Percentiles rank a stretch among this genome's conserved stretches.
Conservation (phyloP, 2,329 filamentous ascomycete genomes). For the Rosellinia necatrix region DNA sequence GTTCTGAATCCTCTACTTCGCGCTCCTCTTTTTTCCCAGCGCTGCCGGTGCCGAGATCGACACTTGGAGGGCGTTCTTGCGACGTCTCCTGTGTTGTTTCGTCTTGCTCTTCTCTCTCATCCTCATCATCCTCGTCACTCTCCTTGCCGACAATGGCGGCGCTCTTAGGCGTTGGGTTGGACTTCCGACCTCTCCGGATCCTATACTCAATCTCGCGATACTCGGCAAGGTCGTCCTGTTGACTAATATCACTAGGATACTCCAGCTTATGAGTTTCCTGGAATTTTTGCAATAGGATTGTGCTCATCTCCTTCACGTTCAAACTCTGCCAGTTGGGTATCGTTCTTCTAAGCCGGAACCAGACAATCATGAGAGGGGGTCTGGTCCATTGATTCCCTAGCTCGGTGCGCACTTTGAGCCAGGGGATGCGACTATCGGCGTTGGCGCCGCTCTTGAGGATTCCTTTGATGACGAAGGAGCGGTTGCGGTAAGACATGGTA, state of each 20-base stretch:
- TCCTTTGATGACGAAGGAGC: slow-evolving; percentile 34
- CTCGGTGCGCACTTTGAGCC: slow-evolving; percentile 34
- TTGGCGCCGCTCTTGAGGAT: slow-evolving; percentile 31
- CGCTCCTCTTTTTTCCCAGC: slow-evolving; percentile 8
- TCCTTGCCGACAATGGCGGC: slow-evolving; percentile 27
- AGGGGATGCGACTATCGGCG: slow-evolving; percentile 39
- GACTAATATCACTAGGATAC: slow-evolving; percentile 22
- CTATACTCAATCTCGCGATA: slow-evolving; percentile 34
- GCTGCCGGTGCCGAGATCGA: slow-evolving; percentile 29
- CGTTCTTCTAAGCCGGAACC: slow-evolving; percentile 35
- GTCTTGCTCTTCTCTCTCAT: slow-evolving; percentile 14
- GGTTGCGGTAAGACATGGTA: slow-evolving; percentile 35
- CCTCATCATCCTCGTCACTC: slow-evolving; percentile 32
- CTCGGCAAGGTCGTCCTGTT: slow-evolving; percentile 33
- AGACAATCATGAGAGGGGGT: slow-evolving; percentile 38
- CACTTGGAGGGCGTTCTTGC: slow-evolving; percentile 17
- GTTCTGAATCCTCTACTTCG: slow-evolving; percentile 33
- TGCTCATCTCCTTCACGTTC: slow-evolving; percentile 33
- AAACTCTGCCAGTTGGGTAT: slow-evolving; percentile 33
- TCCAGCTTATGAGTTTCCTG: slow-evolving; percentile 31
- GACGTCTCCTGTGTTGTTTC: slow-evolving; percentile 23
- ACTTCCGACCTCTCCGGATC: slow-evolving; percentile 32
- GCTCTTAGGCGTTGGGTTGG: slow-evolving; percentile 23
- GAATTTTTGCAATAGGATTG: slow-evolving; percentile 31
- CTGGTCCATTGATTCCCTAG: slow-evolving; percentile 31